phyloP scores from a whole-genome alignment of 371 early-diverging fungal genomes.

The Mortierella sp. region DNA sequence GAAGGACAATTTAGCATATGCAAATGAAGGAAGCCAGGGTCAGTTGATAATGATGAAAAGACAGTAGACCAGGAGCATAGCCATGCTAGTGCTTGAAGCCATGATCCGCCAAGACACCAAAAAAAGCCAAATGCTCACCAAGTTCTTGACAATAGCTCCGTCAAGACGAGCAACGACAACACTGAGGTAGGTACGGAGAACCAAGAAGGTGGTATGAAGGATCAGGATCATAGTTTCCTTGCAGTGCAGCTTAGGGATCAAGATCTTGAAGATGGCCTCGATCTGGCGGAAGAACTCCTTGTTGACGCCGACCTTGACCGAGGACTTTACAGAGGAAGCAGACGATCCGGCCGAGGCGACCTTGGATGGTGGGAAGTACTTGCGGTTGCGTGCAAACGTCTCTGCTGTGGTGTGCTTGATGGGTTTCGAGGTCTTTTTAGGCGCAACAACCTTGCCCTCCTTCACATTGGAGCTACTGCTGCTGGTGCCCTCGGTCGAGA shows the following conservation, averaged over 20 bases:
- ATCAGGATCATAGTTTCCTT: constrained; percentile 87
- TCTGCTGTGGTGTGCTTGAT: constrained; percentile 41
- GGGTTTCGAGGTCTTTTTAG: constrained; percentile 32
- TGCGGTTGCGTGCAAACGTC: constrained; percentile 54
- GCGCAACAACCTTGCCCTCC: constrained; percentile 40
- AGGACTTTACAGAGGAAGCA: constrained; percentile 41
- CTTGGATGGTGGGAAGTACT: constrained; percentile 56
- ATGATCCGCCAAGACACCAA: background rate
- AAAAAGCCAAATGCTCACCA: constrained; percentile 67
- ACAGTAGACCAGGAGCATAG: background rate
- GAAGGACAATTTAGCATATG: background rate
- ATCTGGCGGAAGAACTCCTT: constrained; percentile 79
- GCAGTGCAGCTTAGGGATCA: constrained; percentile 78
- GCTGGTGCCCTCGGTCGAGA: constrained; percentile 14
- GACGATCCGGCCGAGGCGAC: constrained; percentile 49
- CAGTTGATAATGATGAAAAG: background rate
- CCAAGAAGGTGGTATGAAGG: constrained; percentile 88
- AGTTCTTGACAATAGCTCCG: constrained; percentile 92
- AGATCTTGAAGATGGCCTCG: constrained; percentile 75
- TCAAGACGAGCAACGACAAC: constrained; percentile 95
- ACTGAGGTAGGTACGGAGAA: constrained; percentile 92
- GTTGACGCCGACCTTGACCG: constrained; percentile 74
- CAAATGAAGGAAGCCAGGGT: background rate
- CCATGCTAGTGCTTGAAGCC: background rate
- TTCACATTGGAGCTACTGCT: background rate